A percentile compares a stretch with the other conserved stretches of the same genome.
Conservation (phyloP, 305 asterid genomes). For the Fraxinus ornus region DNA sequence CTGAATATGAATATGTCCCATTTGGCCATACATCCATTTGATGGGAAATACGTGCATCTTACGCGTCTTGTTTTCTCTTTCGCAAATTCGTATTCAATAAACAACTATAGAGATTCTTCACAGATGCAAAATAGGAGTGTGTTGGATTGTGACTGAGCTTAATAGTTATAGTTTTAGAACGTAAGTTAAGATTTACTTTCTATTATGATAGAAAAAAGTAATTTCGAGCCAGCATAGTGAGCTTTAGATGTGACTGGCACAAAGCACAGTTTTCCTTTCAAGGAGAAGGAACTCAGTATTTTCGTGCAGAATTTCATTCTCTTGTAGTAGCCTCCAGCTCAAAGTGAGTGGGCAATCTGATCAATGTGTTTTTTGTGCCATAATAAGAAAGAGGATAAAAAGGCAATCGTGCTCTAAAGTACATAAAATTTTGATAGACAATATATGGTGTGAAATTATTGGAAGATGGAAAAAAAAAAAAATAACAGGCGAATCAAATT, state of each 20-base stretch:
- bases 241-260: neutral
- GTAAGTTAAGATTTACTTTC: neutral
- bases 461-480: too few relatives aligned
- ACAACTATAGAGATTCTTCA: neutral
- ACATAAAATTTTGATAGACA: too few relatives aligned
- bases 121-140: neutral
- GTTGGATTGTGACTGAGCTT: neutral
- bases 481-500: too few relatives aligned
- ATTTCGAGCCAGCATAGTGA: neutral
- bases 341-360: constrained; percentile 19
- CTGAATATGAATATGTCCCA: neutral
- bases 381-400: neutral
- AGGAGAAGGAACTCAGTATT: neutral
- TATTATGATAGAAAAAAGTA: too few relatives aligned
- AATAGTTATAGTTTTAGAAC: too few relatives aligned
- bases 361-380: neutral
- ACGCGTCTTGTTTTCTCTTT: neutral
- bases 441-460: too few relatives aligned
- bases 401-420: too few relatives aligned
- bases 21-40: neutral
- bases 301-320: neutral
- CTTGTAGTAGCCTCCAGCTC: constrained; percentile 32
- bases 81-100: neutral
- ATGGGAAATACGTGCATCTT: neutral
- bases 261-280: neutral